phyloP scores from a whole-genome alignment of 768 basidiomycete species.

The Suillus occidentalis region DNA sequence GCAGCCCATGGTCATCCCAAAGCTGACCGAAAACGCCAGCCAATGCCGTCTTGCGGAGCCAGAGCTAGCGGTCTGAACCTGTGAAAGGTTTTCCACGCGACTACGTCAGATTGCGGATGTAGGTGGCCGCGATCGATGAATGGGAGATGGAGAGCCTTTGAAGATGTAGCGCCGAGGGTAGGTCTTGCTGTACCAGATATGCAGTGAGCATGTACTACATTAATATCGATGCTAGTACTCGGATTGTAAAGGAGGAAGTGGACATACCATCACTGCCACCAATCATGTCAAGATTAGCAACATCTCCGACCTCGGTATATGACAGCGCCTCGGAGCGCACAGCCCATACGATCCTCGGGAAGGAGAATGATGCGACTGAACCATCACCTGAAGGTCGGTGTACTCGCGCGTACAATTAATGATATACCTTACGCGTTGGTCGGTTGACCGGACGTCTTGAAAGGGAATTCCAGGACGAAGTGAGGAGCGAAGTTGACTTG shows the following conservation, averaged over 20 bases:
- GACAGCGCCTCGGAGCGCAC: neutral
- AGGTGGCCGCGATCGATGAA: slow-evolving; percentile 90
- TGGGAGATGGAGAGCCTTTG: slow-evolving; percentile 53
- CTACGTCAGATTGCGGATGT: slow-evolving; percentile 79
- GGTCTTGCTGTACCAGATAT: slow-evolving; percentile 75
- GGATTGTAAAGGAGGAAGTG: neutral
- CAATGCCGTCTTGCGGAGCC: slow-evolving; percentile 71
- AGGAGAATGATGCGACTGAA: neutral
- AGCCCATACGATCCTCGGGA: too few species aligned
- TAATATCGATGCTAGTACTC: neutral
- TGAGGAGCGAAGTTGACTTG: too few species aligned
- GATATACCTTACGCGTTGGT: neutral
- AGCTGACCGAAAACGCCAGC: slow-evolving; percentile 16
- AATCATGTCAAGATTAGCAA: slow-evolving; percentile 24
- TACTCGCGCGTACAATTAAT: neutral
- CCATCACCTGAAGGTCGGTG: neutral
- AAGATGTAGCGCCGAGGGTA: slow-evolving; percentile 56
- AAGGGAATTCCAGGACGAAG: neutral
- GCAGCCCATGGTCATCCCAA: slow-evolving; percentile 23
- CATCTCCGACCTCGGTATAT: neutral
- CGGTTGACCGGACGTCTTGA: neutral
- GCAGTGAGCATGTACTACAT: slow-evolving; percentile 22
- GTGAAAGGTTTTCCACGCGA: slow-evolving; percentile 67
- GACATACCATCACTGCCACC: slow-evolving; percentile 52
- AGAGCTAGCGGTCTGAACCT: slow-evolving; percentile 83